Conservation (phyloP, 306 rosid genomes). For the Prunus davidiana region DNA sequence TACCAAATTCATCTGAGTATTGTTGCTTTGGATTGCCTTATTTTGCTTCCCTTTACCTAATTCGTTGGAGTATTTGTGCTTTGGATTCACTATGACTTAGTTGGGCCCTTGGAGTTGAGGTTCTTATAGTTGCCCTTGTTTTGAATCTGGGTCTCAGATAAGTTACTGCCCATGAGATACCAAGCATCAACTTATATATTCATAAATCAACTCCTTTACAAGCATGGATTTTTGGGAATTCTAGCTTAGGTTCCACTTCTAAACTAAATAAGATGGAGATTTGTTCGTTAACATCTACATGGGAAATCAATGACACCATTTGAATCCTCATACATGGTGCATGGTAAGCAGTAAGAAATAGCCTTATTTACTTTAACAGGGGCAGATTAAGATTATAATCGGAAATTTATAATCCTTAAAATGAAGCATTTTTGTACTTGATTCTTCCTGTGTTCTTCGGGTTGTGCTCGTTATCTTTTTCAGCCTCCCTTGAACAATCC, state of each 20-base stretch:
- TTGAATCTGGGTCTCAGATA: not conserved
- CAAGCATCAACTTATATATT: not conserved
- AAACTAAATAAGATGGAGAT: too few relatives aligned
- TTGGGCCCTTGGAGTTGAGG: not conserved
- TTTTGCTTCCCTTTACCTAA: not conserved
- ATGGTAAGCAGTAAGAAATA: not conserved
- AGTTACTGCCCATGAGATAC: not conserved
- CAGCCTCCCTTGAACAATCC: slow-evolving; percentile 32
- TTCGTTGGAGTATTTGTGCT: too few relatives aligned
- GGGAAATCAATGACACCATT: not conserved
- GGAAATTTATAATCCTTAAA: not conserved
- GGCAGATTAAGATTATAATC: not conserved
- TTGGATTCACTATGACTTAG: too few relatives aligned
- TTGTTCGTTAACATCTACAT: too few relatives aligned
- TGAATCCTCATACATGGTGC: not conserved
- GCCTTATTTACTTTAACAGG: slow-evolving; percentile 12
- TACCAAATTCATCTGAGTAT: not conserved
- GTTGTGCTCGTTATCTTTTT: slow-evolving; percentile 36
- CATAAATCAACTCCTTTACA: too few relatives aligned
- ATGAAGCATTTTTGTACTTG: slow-evolving; percentile 19
- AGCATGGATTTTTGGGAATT: too few relatives aligned
- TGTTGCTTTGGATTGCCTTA: not conserved
- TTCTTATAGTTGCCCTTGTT: not conserved
- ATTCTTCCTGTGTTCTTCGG: slow-evolving; percentile 32
- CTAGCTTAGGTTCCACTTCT: too few relatives aligned